These are phyloP conservation scores for Citrullus mucosospermus DNA, from an alignment of 306 rosid species.

Conservation along the genomic window DNA sequence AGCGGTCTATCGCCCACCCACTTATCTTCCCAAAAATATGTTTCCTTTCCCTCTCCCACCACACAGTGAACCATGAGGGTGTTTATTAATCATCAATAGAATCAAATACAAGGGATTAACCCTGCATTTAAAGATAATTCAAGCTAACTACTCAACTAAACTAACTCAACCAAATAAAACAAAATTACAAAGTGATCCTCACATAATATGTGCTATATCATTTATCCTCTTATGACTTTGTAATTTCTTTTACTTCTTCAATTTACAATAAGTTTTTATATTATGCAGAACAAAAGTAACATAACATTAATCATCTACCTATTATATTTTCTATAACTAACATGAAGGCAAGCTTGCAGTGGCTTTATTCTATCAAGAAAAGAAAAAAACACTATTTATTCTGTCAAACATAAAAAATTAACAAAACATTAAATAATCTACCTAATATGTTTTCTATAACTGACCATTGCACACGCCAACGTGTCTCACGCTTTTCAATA, in stretches of 20 bases:
- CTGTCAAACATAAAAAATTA: background rate
- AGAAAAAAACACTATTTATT: background rate
- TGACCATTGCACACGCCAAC: conserved; percentile 99
- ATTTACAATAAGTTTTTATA: too few relatives aligned
- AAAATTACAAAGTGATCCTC: background rate
- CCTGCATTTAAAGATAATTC: background rate
- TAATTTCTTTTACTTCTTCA: background rate
- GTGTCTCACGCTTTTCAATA: conserved; percentile 90
- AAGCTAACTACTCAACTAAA: background rate
- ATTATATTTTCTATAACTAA: background rate
- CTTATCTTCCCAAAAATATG: background rate
- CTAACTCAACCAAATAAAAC: background rate
- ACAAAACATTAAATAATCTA: background rate
- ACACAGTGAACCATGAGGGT: background rate
- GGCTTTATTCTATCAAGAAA: background rate
- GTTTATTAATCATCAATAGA: background rate
- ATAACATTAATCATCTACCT: background rate
- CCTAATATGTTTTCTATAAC: conserved; percentile 13
- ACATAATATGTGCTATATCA: background rate
- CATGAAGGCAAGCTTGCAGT: background rate
- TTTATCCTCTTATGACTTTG: background rate
- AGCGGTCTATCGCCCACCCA: background rate
- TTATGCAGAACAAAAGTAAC: background rate
- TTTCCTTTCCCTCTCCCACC: background rate
- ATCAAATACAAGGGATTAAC: background rate